Evolutionary conservation across 2,329 filamentous ascomycete genomes (phyloP).

Genomic region (Diaporthe destruens): DNA sequence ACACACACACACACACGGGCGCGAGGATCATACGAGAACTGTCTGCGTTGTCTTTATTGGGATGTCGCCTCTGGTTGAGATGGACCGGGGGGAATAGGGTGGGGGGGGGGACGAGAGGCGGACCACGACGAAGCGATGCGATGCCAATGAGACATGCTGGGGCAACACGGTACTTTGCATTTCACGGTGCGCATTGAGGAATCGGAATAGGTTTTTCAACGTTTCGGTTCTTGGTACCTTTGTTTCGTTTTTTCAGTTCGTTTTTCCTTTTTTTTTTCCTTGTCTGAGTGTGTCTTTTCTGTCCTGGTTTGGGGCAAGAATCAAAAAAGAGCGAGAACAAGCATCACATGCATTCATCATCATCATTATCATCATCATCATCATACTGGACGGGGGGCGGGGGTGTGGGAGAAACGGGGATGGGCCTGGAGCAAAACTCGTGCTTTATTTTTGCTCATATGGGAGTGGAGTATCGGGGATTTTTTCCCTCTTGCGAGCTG

Average conservation of each 20-base stretch:
- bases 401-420: neutral
- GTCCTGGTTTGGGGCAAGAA: conserved; percentile 41
- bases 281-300: conserved; percentile 42
- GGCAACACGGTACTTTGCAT: conserved; percentile 32
- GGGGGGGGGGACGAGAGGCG: neutral
- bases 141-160: conserved; percentile 29
- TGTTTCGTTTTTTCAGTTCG: conserved; percentile 40
- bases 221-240: conserved; percentile 35
- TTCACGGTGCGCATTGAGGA: conserved; percentile 33
- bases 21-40: conserved; percentile 4
- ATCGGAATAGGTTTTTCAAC: conserved; percentile 41
- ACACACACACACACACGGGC: conserved; percentile 3
- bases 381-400: conserved; percentile 14
- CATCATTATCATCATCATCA: conserved; percentile 24
- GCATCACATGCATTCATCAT: conserved; percentile 33
- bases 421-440: conserved; percentile 16
- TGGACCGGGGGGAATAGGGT: neutral
- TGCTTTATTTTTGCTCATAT: conserved; percentile 30
- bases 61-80: neutral
- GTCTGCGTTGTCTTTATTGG: neutral
- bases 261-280: conserved; percentile 39
- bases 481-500: neutral
- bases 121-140: conserved; percentile 34
- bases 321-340: conserved; percentile 33
- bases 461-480: conserved; percentile 3